Evolutionary conservation across 495 filamentous ascomycete species (phyloP).

Genomic region (Aspergillus homomorphus): DNA sequence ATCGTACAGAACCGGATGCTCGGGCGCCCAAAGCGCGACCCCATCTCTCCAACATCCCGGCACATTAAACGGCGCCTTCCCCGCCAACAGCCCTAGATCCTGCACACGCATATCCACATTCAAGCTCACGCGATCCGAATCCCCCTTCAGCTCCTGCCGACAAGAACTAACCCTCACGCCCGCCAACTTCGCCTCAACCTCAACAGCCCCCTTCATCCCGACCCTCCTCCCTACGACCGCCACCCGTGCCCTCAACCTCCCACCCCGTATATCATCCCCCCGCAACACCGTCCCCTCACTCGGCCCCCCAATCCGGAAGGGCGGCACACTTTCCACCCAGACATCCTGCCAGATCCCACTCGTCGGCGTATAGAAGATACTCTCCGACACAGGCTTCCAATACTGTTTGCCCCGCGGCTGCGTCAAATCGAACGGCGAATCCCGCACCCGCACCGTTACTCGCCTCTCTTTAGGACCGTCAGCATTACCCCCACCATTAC

Average conservation of each 20-base stretch:
- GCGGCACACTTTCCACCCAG: slow-evolving; percentile 39
- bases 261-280: slow-evolving; percentile 31
- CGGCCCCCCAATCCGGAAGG: slow-evolving; percentile 22
- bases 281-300: slow-evolving; percentile 35
- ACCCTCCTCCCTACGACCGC: slow-evolving; percentile 20
- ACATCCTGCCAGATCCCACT: slow-evolving; percentile 39
- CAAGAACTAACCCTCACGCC: slow-evolving; percentile 18
- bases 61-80: slow-evolving; percentile 12
- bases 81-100: slow-evolving; percentile 8
- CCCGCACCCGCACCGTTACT: slow-evolving; percentile 29
- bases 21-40: slow-evolving; percentile 37
- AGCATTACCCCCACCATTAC: no score
- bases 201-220: slow-evolving; percentile 16
- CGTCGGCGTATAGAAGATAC: slow-evolving; percentile 40
- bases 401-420: slow-evolving; percentile 42
- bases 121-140: slow-evolving; percentile 23
- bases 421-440: slow-evolving; percentile 34
- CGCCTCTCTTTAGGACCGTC: not conserved
- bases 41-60: slow-evolving; percentile 27
- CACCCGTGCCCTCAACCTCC: slow-evolving; percentile 25
- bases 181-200: slow-evolving; percentile 26
- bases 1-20: slow-evolving; percentile 39
- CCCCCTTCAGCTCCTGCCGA: slow-evolving; percentile 10
- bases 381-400: slow-evolving; percentile 38
- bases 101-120: slow-evolving; percentile 26